A percentile compares a stretch with the other conserved stretches of the same genome.
These are phyloP conservation scores for Metarhizium album DNA, from an alignment of 2,329 filamentous ascomycete species.

Conservation along the genomic window DNA sequence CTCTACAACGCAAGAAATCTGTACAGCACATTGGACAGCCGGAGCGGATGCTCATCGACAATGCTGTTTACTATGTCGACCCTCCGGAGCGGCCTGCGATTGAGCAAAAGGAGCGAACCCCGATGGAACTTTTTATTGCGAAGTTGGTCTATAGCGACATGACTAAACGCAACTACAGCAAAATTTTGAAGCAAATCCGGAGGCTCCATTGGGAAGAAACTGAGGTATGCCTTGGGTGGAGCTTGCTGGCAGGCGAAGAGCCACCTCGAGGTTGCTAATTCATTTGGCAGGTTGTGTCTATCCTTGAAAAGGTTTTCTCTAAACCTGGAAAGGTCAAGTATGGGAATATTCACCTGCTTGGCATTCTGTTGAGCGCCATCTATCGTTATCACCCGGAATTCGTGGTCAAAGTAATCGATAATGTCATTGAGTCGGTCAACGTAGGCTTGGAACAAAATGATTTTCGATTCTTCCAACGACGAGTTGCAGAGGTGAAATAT, in stretches of 20 bases:
- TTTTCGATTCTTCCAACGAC: conserved; percentile 92
- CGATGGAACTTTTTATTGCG: conserved; percentile 83
- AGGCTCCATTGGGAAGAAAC: conserved; percentile 95
- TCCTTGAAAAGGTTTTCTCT: conserved; percentile 84
- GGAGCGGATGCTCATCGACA: conserved; percentile 96
- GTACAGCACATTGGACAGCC: conserved; percentile 92
- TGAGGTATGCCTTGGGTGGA: conserved; percentile 45
- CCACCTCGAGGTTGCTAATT: not conserved
- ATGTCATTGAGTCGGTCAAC: conserved; percentile 76
- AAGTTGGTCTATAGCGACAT: conserved; percentile 90
- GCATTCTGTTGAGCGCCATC: conserved; percentile 77
- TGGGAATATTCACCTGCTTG: conserved; percentile 87
- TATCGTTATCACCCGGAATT: conserved; percentile 90
- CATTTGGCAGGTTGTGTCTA: conserved; percentile 54
- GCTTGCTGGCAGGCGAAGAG: not conserved
- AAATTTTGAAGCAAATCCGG: conserved; percentile 85
- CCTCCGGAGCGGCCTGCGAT: conserved; percentile 89
- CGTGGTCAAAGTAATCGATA: conserved; percentile 83
- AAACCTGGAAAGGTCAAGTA: conserved; percentile 97
- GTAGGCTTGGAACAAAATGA: conserved; percentile 91
- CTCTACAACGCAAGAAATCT: conserved; percentile 87
- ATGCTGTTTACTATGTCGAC: conserved; percentile 95
- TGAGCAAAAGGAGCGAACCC: conserved; percentile 90
- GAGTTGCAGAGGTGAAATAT: conserved; percentile 93
- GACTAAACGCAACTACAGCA: conserved; percentile 88